Percentiles rank a stretch among this genome's conserved stretches.
These are phyloP conservation scores for Aegilops tauschii DNA, from an alignment of 176 grass and related monocot genomes.

Conservation along the genomic window DNA sequence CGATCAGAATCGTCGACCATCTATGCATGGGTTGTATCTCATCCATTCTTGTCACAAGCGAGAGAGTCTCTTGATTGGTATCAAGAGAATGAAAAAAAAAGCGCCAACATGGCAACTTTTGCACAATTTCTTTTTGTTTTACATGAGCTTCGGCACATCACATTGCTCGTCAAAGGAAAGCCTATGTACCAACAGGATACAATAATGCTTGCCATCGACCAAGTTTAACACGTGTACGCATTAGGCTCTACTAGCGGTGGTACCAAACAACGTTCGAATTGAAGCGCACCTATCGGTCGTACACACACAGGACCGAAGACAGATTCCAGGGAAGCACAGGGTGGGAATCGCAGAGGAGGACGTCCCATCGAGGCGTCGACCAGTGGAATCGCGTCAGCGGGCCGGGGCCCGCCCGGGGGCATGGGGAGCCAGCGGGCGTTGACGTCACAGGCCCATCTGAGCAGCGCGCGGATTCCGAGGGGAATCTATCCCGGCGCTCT, in stretches of 20 bases:
- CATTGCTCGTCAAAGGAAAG: too few relatives aligned
- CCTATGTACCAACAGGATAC: too few relatives aligned
- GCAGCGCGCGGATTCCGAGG: constrained; percentile 29
- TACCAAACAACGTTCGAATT: neutral
- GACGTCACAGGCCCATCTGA: constrained; percentile 31
- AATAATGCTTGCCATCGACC: neutral
- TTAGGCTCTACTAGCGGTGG: neutral
- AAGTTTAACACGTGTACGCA: neutral
- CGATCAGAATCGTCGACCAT: neutral
- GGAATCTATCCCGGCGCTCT: constrained; percentile 54
- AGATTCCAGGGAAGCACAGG: neutral
- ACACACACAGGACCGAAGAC: accelerated
- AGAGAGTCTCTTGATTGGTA: neutral
- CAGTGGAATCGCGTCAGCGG: constrained; percentile 46
- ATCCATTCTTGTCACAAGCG: too few relatives aligned
- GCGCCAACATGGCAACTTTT: too few relatives aligned
- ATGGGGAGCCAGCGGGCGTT: neutral
- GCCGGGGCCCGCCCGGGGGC: neutral
- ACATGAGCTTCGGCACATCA: too few relatives aligned
- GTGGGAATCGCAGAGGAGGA: neutral
- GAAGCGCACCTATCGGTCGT: neutral
- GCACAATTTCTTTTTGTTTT: too few relatives aligned
- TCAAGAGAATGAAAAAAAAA: too few relatives aligned
- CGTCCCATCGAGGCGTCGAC: neutral
- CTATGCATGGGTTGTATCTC: too few relatives aligned